Base-by-base conservation (phyloP, 2,329 filamentous ascomycete genomes). In the Hypoxylon sp. region DNA sequence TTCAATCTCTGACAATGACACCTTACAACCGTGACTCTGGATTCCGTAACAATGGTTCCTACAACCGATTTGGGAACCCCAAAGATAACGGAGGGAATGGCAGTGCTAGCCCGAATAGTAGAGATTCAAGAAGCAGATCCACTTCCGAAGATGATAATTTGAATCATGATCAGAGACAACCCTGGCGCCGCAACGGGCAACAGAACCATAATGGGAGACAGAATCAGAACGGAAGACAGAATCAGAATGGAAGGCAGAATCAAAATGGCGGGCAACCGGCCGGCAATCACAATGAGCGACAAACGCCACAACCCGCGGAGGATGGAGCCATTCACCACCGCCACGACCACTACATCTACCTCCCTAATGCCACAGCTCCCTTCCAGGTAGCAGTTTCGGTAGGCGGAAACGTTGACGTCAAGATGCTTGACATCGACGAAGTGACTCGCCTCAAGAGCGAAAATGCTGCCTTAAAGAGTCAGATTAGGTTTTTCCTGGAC, bases 401-500 rank as follows among this genome's bases (percentile, higher is more conserved):
- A 7, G 4, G 10, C 13, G 3, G 8, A n/a, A 17, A 29, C 13
- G 2, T 8, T 8, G 39, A 58, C 55, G 44, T 37, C 13, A n/a
- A 4, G 1, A 58, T 58, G 55, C 15, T 27, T 2, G 54, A 57
- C 19, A 48, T 57, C 13, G 54, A 57, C 29, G 44, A 48, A 15
- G 8, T 47, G n/a, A 21, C 2, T 11, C 2, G 3, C 39, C 32
- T 44, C 8, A 1, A 11, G 53, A 56, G 13, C n/a, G n/a, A 11
- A 3, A 8, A 19, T 27, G n/a, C 3, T 24, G n/a, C 3, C 4
- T 27, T 56, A 6, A 19, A 8, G 10, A 4, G 1, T 2, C 24
- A 56, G 24, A 19, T 46, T 10, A 31, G 53, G 39, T 24, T 8
- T 6, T 10, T 56, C 21, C n/a, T 56, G 3, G 0, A 2, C 5